phyloP scores from a whole-genome alignment of 306 rosid species.

The Lotus japonicus region DNA sequence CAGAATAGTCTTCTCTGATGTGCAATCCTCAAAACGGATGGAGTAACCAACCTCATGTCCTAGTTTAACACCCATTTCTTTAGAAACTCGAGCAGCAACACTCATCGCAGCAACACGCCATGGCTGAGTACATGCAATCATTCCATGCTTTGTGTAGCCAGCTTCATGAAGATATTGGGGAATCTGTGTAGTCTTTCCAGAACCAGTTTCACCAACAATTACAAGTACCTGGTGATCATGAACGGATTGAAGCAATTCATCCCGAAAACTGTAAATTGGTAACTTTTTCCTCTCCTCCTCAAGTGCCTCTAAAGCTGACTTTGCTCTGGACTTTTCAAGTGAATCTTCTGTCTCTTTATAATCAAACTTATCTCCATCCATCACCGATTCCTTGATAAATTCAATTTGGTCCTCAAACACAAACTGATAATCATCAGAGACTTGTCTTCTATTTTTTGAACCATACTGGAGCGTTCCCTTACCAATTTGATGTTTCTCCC shows the following conservation, averaged over 20 bases:
- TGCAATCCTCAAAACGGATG: slow-evolving; percentile 96
- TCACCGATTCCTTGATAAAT: slow-evolving; percentile 81
- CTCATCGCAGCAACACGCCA: slow-evolving; percentile 99
- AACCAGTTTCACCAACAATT: slow-evolving; percentile 98
- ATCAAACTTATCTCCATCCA: slow-evolving; percentile 86
- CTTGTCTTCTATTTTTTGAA: slow-evolving; percentile 75
- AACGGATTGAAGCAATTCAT: slow-evolving; percentile 71
- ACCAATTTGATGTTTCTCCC: slow-evolving; percentile 98
- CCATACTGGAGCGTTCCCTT: slow-evolving; percentile 77
- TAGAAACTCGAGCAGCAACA: slow-evolving; percentile 97
- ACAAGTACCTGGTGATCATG: slow-evolving; percentile 88
- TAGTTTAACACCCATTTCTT: slow-evolving; percentile 93
- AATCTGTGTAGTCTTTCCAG: slow-evolving; percentile 95
- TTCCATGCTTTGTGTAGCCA: slow-evolving; percentile 87
- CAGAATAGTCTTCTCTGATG: slow-evolving; percentile 88
- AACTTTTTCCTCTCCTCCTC: slow-evolving; percentile 83
- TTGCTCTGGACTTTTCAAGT: slow-evolving; percentile 56
- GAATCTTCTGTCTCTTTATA: slow-evolving; percentile 36
- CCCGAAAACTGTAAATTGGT: slow-evolving; percentile 75
- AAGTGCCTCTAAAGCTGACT: slow-evolving; percentile 75
- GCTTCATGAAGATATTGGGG: slow-evolving; percentile 98
- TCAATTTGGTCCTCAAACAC: slow-evolving; percentile 97
- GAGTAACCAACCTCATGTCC: slow-evolving; percentile 99
- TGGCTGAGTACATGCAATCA: slow-evolving; percentile 97
- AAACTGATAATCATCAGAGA: slow-evolving; percentile 74